These are phyloP conservation scores for Eimeria zaria DNA, from an alignment of 169 alveolate genomes.

Conservation along the genomic window DNA sequence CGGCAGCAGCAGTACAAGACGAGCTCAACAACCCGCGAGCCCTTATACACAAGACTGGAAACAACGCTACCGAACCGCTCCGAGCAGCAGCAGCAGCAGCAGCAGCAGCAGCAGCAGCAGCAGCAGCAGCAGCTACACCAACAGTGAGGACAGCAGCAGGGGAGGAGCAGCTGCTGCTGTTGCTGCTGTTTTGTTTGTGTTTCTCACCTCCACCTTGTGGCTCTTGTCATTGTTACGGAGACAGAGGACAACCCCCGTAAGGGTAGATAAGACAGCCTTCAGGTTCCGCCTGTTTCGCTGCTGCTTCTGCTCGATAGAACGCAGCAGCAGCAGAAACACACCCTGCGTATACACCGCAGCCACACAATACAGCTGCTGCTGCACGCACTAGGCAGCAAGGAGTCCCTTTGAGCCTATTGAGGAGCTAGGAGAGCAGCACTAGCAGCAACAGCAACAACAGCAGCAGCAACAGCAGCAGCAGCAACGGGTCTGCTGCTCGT, in stretches of 20 bases:
- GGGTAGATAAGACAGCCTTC: constrained; percentile 44
- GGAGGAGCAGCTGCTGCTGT: constrained; percentile 14
- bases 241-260: constrained; percentile 55
- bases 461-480: neutral
- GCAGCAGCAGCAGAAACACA: constrained; percentile 32
- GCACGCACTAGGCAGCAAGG: neutral
- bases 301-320: constrained; percentile 42
- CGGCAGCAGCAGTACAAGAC: too few relatives aligned
- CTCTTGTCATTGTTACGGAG: constrained; percentile 58
- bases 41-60: neutral
- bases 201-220: constrained; percentile 65
- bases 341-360: constrained; percentile 15
- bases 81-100: neutral
- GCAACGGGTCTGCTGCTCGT: too few relatives aligned
- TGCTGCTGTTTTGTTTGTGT: neutral
- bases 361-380: constrained; percentile 1
- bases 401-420: neutral
- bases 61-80: neutral
- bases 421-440: neutral
- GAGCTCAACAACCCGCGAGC: too few relatives aligned
- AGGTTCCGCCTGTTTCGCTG: constrained; percentile 32
- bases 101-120: neutral
- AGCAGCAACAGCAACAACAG: neutral
- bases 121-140: too few relatives aligned
- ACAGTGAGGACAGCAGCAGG: too few relatives aligned